Conservation (phyloP, 2,329 filamentous ascomycete genomes). For the Phialophora expanda region DNA sequence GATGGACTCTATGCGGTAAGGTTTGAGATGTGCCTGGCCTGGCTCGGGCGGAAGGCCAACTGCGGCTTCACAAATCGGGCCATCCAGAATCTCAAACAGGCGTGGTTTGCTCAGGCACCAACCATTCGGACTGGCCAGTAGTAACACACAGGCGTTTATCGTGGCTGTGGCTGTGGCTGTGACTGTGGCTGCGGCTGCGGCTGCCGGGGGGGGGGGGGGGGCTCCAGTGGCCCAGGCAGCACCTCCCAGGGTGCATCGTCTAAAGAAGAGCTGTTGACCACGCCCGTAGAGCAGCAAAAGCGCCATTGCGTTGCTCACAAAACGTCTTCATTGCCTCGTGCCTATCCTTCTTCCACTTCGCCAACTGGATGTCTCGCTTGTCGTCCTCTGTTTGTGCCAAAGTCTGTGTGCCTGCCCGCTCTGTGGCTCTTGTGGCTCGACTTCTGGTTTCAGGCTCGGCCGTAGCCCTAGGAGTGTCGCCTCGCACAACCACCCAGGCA, state of each 20-base stretch:
- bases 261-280: slow-evolving; percentile 1
- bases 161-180: neutral
- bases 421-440: neutral
- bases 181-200: too few species aligned
- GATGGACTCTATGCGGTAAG: neutral
- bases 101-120: slow-evolving; percentile 3
- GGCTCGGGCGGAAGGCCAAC: neutral
- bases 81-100: neutral
- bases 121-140: slow-evolving; percentile 1
- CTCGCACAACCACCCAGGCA: slow-evolving; percentile 38
- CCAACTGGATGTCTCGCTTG: neutral
- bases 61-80: neutral
- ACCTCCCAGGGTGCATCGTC: too few species aligned
- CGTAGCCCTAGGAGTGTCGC: neutral
- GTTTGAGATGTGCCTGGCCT: neutral
- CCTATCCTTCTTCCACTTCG: neutral
- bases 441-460: neutral
- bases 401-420: too few species aligned
- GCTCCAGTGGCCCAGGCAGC: neutral
- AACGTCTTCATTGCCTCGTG: neutral
- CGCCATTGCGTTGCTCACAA: neutral
- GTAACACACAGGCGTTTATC: too few species aligned
- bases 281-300: slow-evolving; percentile 5
- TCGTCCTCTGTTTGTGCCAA: neutral
- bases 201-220: too few species aligned